Conservation (phyloP, 2,329 filamentous ascomycete genomes). For the Curvularia verruculosa region DNA sequence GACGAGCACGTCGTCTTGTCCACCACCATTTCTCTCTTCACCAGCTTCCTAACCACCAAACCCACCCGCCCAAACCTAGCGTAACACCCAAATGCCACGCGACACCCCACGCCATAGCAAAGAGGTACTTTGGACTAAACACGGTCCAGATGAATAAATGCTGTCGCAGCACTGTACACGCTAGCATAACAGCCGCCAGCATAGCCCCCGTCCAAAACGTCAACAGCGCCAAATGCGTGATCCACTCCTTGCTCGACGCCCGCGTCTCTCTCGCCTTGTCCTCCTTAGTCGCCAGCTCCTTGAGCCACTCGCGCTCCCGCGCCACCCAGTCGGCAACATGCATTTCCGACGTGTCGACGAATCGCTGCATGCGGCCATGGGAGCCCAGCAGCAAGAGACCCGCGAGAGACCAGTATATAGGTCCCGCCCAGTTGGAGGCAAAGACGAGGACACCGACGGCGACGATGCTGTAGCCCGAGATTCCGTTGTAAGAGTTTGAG, state of each 20-base stretch:
- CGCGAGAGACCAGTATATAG: slow-evolving; percentile 83
- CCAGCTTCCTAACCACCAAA: slow-evolving; percentile 45
- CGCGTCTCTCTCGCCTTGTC: slow-evolving; percentile 16
- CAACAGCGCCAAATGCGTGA: slow-evolving; percentile 64
- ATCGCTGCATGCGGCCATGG: slow-evolving; percentile 25
- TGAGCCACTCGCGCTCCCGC: slow-evolving; percentile 36
- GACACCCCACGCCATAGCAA: slow-evolving; percentile 85
- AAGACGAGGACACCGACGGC: slow-evolving; percentile 85
- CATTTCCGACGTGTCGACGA: slow-evolving; percentile 26
- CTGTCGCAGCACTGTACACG: slow-evolving; percentile 80
- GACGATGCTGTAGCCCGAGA: slow-evolving; percentile 78
- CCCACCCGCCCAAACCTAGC: slow-evolving; percentile 40
- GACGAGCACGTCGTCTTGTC: not conserved
- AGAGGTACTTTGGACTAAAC: slow-evolving; percentile 95
- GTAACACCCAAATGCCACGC: slow-evolving; percentile 72
- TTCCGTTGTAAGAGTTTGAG: slow-evolving; percentile 92
- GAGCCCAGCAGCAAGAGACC: slow-evolving; percentile 60
- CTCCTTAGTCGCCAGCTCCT: slow-evolving; percentile 27
- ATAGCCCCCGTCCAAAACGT: slow-evolving; percentile 73
- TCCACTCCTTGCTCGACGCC: slow-evolving; percentile 20
- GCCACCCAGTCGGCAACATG: slow-evolving; percentile 39
- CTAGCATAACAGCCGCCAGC: slow-evolving; percentile 79
- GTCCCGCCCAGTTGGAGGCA: slow-evolving; percentile 86
- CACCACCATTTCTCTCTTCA: slow-evolving; percentile 8
- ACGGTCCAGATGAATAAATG: slow-evolving; percentile 99